Base-by-base conservation (phyloP, 164 flowering plant species). In the Amborella trichopoda region DNA sequence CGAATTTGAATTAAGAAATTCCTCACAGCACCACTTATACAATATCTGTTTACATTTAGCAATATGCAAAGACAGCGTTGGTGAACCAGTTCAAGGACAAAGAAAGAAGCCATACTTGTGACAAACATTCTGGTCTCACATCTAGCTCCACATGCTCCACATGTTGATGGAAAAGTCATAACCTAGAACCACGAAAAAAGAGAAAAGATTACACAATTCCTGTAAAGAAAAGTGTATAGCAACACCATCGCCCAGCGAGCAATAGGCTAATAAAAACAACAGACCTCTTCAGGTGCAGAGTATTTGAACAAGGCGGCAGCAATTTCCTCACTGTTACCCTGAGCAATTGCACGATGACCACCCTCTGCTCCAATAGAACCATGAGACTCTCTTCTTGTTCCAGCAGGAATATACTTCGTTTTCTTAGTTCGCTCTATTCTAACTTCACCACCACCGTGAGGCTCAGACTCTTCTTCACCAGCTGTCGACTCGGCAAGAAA, bases 201-300 rank as follows among this genome's bases (percentile, higher is more conserved):
- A 19, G 30, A 24, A 1, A n/a, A 5, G 5, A 32, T 32, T 32
- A n/a, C n/a, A n/a, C n/a, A n/a, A n/a, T n/a, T n/a, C n/a, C n/a
- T n/a, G n/a, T n/a, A n/a, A n/a, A n/a, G n/a, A n/a, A n/a, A n/a
- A n/a, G n/a, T n/a, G n/a, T n/a, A n/a, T n/a, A n/a, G n/a, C n/a
- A n/a, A n/a, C n/a, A n/a, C n/a, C n/a, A n/a, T n/a, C 34, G 14
- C 34, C 14, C 14, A 16, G 12, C 28, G 42, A 18, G 9, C 26
- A 48, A 9, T 3, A 24, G 12, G 10, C 26, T 17, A 11, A 18
- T n/a, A 20, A 28, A 44, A 38, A 6, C 6, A 16, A 26, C 23
- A 39, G 61, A 85, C 98, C 78, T 91, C 96, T 66, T 91, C 94
- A 16, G 99, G 99, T n/a, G 99, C 78, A 38, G 96, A 68, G 60